phyloP scores from a whole-genome alignment of 208 protist genomes.

The Leishmania guyanensis region DNA sequence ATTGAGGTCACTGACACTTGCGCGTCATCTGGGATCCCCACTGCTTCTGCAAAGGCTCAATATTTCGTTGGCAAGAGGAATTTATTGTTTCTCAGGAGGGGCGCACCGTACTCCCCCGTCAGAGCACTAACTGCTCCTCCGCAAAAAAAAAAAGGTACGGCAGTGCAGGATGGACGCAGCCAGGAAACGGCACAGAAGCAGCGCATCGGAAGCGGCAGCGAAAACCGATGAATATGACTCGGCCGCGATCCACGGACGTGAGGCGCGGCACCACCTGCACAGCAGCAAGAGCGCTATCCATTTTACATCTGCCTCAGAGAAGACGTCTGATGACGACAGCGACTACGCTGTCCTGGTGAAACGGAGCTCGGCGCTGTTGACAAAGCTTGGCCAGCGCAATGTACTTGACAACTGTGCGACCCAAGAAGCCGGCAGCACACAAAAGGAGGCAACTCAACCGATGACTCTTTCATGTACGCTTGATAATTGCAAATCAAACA shows the following conservation, averaged over 20 bases:
- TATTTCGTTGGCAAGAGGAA: background rate
- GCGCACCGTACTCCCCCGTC: background rate
- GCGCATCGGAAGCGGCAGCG: background rate
- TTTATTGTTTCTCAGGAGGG: background rate
- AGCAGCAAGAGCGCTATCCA: background rate
- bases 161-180: constrained; percentile 1
- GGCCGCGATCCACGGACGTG: background rate
- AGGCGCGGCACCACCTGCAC: background rate
- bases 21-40: background rate
- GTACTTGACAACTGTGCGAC: background rate
- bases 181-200: constrained; percentile 6
- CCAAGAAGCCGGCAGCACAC: background rate
- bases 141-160: background rate
- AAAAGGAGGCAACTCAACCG: constrained; percentile 10
- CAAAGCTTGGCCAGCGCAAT: constrained; percentile 14
- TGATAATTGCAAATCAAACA: background rate
- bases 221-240: background rate
- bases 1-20: background rate
- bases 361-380: constrained; percentile 30
- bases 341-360: constrained; percentile 33
- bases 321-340: background rate
- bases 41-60: background rate
- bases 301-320: background rate
- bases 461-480: constrained; percentile 20
- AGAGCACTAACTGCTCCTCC: background rate